Percentiles rank a stretch among this genome's conserved stretches.
phyloP scores from a whole-genome alignment of 2,329 filamentous ascomycete species.

The Diplodia corticola region DNA sequence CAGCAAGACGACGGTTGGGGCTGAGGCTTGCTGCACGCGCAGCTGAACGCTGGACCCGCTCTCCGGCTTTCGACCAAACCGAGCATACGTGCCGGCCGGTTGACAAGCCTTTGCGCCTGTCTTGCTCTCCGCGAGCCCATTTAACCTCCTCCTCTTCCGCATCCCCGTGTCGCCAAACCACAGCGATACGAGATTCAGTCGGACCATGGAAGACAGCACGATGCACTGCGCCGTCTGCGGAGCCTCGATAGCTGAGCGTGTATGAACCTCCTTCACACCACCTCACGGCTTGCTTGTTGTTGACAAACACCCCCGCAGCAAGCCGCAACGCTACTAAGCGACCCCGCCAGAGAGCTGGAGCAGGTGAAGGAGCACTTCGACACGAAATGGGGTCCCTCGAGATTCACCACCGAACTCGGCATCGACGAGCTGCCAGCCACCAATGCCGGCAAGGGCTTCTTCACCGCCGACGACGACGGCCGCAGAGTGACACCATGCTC shows the following conservation, averaged over 20 bases:
- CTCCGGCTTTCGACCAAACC: not conserved
- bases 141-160: not conserved
- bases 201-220: not conserved
- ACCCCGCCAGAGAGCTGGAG: not conserved
- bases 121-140: not conserved
- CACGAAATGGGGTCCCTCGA: not conserved
- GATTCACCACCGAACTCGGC: not conserved
- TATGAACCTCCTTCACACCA: not conserved
- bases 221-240: slow-evolving; percentile 2
- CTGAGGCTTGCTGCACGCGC: not conserved
- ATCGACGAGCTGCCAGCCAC: not conserved
- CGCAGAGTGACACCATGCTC: not conserved
- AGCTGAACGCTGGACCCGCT: not conserved
- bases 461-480: not conserved
- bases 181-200: not conserved
- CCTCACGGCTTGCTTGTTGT: not conserved
- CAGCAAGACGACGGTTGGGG: not conserved
- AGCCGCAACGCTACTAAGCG: not conserved
- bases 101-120: not conserved
- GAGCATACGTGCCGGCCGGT: not conserved
- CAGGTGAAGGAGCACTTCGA: not conserved
- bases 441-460: not conserved
- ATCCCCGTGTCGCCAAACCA: not conserved
- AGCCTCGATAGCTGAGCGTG: not conserved
- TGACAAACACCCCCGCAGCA: not conserved